Conservation (phyloP, 2,329 filamentous ascomycete genomes). For the Diaporthe australafricana region DNA sequence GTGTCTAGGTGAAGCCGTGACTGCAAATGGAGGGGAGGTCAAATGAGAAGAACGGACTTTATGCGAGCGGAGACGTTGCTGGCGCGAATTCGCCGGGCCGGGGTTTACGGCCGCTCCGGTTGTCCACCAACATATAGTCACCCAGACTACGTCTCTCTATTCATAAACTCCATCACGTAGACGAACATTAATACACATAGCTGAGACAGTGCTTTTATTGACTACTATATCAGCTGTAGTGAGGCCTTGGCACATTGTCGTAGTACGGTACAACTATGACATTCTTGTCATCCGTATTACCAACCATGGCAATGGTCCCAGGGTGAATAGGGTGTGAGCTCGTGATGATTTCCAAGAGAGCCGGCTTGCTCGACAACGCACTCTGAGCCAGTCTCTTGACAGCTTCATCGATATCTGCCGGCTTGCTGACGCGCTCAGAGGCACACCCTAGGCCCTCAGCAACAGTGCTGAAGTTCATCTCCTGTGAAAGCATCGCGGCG, state of each 20-base stretch:
- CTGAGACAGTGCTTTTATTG: background rate
- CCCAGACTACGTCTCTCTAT: too few species aligned
- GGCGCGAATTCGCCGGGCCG: background rate
- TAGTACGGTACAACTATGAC: slow-evolving; percentile 61
- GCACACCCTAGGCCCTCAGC: slow-evolving; percentile 52
- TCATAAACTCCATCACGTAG: too few species aligned
- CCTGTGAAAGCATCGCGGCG: slow-evolving; percentile 46
- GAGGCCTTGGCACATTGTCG: slow-evolving; percentile 53
- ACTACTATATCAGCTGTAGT: background rate
- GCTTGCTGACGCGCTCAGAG: slow-evolving; percentile 43
- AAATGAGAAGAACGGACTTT: background rate
- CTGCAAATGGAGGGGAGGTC: background rate
- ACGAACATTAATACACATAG: too few species aligned
- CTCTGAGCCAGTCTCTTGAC: slow-evolving; percentile 48
- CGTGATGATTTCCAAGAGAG: slow-evolving; percentile 53
- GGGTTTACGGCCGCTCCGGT: background rate
- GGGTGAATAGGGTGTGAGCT: slow-evolving; percentile 49
- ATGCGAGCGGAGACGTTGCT: background rate
- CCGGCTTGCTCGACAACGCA: slow-evolving; percentile 43
- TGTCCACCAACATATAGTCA: too few species aligned
- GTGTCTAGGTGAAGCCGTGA: background rate
- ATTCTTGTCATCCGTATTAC: slow-evolving; percentile 52
- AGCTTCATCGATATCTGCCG: slow-evolving; percentile 45
- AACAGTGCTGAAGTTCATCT: slow-evolving; percentile 54
- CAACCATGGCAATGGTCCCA: slow-evolving; percentile 54